These are phyloP conservation scores for Aspergillus steynii DNA, from an alignment of 495 filamentous ascomycete genomes.

Conservation along the genomic window DNA sequence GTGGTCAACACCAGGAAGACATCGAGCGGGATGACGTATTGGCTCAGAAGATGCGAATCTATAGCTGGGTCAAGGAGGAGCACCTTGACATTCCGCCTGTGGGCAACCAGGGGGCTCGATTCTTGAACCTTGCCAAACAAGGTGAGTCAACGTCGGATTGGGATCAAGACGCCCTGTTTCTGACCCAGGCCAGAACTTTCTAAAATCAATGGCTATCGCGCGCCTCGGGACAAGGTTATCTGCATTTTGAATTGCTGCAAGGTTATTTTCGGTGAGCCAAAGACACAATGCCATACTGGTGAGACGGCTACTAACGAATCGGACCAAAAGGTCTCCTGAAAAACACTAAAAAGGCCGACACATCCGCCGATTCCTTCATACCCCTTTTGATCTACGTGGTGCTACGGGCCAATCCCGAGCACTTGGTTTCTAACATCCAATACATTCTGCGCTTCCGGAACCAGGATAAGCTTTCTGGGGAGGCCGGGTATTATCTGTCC, in stretches of 20 bases:
- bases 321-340: slow-evolving; percentile 69
- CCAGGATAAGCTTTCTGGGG: slow-evolving; percentile 93
- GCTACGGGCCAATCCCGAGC: slow-evolving; percentile 88
- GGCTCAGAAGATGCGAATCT: slow-evolving; percentile 94
- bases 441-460: slow-evolving; percentile 97
- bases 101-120: slow-evolving; percentile 78
- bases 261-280: slow-evolving; percentile 85
- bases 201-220: slow-evolving; percentile 95
- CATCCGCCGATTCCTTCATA: slow-evolving; percentile 94
- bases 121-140: slow-evolving; percentile 86
- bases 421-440: slow-evolving; percentile 95
- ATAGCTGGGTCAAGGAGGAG: slow-evolving; percentile 90
- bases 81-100: slow-evolving; percentile 94
- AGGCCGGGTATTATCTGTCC: slow-evolving; percentile 97
- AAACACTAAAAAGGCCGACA: slow-evolving; percentile 82
- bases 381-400: slow-evolving; percentile 96
- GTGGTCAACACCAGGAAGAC: slow-evolving; percentile 97
- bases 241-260: slow-evolving; percentile 99
- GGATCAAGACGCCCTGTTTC: slow-evolving; percentile 3
- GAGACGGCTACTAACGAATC: slow-evolving; percentile 9
- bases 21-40: slow-evolving; percentile 94
- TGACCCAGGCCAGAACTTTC: slow-evolving; percentile 65
- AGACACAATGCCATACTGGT: slow-evolving; percentile 16
- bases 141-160: slow-evolving; percentile 47
- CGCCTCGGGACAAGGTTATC: slow-evolving; percentile 96